A percentile compares a stretch with the other conserved stretches of the same genome.
phyloP scores from a whole-genome alignment of 2,329 filamentous ascomycete species.

The Aspergillus calidoustus region DNA sequence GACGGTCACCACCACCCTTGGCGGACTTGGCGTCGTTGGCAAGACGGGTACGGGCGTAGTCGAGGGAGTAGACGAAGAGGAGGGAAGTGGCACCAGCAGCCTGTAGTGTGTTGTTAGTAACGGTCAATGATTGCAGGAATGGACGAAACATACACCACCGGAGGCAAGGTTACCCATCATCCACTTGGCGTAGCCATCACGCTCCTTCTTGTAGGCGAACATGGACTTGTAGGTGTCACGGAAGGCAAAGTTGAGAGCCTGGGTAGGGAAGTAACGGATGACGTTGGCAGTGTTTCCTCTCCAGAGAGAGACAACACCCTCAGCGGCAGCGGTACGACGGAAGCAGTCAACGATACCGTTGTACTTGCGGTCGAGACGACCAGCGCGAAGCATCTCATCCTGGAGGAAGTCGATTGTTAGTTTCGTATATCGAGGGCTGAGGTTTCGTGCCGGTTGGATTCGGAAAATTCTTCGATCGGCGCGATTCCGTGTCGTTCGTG shows the following conservation, averaged over 20 bases:
- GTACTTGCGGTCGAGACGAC: conserved; percentile 98
- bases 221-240: conserved; percentile 99
- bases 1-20: conserved; percentile 91
- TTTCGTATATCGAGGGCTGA: background rate
- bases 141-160: conserved; percentile 80
- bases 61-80: conserved; percentile 99
- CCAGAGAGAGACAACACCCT: conserved; percentile 96
- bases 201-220: conserved; percentile 99
- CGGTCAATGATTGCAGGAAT: conserved; percentile 6
- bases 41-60: conserved; percentile 99
- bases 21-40: conserved; percentile 99
- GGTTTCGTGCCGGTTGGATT: background rate
- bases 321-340: conserved; percentile 82
- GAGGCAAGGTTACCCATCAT: conserved; percentile 99
- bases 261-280: conserved; percentile 99
- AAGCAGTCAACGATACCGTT: conserved; percentile 94
- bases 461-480: conserved; percentile 16
- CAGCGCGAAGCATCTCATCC: conserved; percentile 99
- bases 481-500: background rate
- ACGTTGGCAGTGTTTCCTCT: conserved; percentile 99
- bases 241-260: conserved; percentile 99
- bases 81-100: conserved; percentile 99
- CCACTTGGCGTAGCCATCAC: conserved; percentile 98
- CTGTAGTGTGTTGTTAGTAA: conserved; percentile 46
- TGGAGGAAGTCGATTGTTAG: conserved; percentile 44